Base-by-base conservation (phyloP, 1,284 basidiomycete species). In the Ceratobasidium theobromae region DNA sequence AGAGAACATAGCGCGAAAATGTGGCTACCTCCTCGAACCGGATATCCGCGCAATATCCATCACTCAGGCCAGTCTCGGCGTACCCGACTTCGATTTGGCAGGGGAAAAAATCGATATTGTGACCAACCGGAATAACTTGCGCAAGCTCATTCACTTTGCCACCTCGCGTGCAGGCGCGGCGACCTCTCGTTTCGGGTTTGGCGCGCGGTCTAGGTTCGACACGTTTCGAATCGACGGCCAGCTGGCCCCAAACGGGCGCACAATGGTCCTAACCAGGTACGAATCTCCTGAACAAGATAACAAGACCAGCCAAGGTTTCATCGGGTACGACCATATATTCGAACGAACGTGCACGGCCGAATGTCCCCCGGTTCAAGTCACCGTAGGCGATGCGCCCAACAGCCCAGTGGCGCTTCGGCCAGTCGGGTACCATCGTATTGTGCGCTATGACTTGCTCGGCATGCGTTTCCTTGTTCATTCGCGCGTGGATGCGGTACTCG, bases 71-170 rank as follows among this genome's bases (percentile, higher is more conserved):
- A 48, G 21, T 6, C 45, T 5, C 3, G 21, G 35, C 14, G 69
- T 71, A 18, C 53, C 73, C 4, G 62, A 71, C 4, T 81, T 85
- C 53, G 77, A 83, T 66, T 84, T 84, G 81, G 21, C 45, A 4
- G 45, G 27, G 21, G 60, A 76, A 3, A 68, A 74, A 0, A 72
- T 84, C 43, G 84, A 87, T 71, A 75, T 86, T 65, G 76, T 86
- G 60, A 84, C 83, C 0, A 84, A 86, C 71, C 77, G 85, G 3
- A 86, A 86, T 71, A 78, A 77, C 16, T 75, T 86, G 27, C 77
- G 84, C 12, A 86, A 85, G 72, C 76, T 87, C 4, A 69, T 82
- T 16, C n/a, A 11, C 16, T 23, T 48, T 5, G 45, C 21, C 21
- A 11, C 5, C 4, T 23, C n/a, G n/a, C n/a, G n/a, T n/a, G n/a